Percentiles rank a stretch among this genome's conserved stretches.
phyloP scores from a whole-genome alignment of 2,329 filamentous ascomycete species.

The Colletotrichum agaves region DNA sequence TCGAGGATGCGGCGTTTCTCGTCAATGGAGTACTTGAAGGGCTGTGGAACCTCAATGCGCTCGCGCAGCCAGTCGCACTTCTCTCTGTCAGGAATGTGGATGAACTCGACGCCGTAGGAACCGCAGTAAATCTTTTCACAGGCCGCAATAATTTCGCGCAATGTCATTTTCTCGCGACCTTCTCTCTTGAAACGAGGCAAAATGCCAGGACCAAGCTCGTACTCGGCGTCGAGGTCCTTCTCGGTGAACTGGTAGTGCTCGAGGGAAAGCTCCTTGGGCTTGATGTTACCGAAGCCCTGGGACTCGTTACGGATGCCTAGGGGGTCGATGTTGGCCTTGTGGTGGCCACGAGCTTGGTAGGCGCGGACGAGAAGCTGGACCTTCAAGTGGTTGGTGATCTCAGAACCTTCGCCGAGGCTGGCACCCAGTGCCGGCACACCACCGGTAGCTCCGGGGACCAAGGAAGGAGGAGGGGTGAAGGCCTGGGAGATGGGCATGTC shows the following conservation, averaged over 20 bases:
- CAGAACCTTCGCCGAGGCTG: conserved; percentile 74
- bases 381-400: conserved; percentile 96
- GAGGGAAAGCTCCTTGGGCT: conserved; percentile 91
- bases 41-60: conserved; percentile 90
- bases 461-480: conserved; percentile 93
- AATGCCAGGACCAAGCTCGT: conserved; percentile 92
- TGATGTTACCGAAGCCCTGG: conserved; percentile 84
- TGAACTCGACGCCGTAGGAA: conserved; percentile 98
- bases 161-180: conserved; percentile 91
- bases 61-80: conserved; percentile 99
- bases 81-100: conserved; percentile 96
- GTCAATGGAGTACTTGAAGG: conserved; percentile 97
- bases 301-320: conserved; percentile 91
- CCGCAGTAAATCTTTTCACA: conserved; percentile 98
- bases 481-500: conserved; percentile 98
- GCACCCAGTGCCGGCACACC: conserved; percentile 80
- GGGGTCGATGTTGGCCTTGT: conserved; percentile 98
- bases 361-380: conserved; percentile 96
- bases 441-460: conserved; percentile 84
- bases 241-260: conserved; percentile 96
- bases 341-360: conserved; percentile 97
- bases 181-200: conserved; percentile 92
- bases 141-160: conserved; percentile 90
- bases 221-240: conserved; percentile 92
- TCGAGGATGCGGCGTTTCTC: conserved; percentile 98